Evolutionary conservation across 2,329 filamentous ascomycete genomes (phyloP), one percentile per base, ranked within the genome.

Genomic region (Sarocladium strictum): DNA sequence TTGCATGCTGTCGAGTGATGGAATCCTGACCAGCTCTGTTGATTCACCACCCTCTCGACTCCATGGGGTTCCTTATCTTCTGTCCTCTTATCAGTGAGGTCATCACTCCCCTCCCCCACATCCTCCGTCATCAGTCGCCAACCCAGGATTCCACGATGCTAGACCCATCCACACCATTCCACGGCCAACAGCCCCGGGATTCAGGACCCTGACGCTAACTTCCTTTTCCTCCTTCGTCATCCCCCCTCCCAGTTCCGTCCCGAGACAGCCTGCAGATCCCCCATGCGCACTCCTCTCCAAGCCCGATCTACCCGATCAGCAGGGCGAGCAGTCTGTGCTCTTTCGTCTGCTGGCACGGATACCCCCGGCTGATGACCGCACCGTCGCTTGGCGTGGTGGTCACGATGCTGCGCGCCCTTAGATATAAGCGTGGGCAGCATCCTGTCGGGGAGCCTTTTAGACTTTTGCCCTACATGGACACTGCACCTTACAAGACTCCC

Each of bases 341-440:
- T 49, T 23, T 32, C 43, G 26, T 29, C 23, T 17, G 17, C 43
- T 32, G 23, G 32, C n/a, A 27, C 23, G 43, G 10, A 15, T n/a
- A 32, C 6, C 43, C 23, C 21, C 43, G 23, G 43, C 24, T n/a
- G n/a, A 51, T 51, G 47, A 51, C 47, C 12, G 47, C 47, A 35
- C 47, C 10, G 6, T 3, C 5, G 5, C 47, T 51, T 51, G 47
- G 47, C 47, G 47, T n/a, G 17, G 4, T 33, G 27, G 47, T 51
- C 47, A 51, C 47, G 47, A 51, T 51, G 47, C 3, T 12, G 32
- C n/a, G n/a, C n/a, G n/a, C n/a, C n/a, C n/a, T n/a, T n/a, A n/a
- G n/a, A n/a, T 33, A 33, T 33, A 15, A 9, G 32, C 32, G 32
- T 33, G 9, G 32, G 15, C 9, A 33, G 32, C 15, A 9, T 9